Evolutionary conservation across 2,329 filamentous ascomycete species (phyloP).

Genomic region (Nannizziopsis arthrosporioides): DNA sequence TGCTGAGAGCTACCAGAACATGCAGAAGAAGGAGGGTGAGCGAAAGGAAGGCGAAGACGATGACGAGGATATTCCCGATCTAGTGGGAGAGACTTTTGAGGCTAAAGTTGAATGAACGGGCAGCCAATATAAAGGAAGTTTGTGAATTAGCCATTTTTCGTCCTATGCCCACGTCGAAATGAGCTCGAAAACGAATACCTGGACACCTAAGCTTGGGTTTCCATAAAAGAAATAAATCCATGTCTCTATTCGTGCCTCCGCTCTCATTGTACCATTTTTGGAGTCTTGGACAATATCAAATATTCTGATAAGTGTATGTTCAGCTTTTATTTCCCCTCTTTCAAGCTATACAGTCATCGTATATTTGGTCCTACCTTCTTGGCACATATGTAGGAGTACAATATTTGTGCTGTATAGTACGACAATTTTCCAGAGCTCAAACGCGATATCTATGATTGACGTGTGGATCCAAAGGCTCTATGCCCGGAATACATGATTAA

Average conservation of each 20-base stretch:
- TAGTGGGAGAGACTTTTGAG: constrained; percentile 97
- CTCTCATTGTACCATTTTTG: background rate
- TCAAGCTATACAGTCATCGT: background rate
- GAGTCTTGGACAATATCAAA: background rate
- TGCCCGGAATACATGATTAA: too few species aligned
- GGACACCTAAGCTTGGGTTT: background rate
- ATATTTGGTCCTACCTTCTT: background rate
- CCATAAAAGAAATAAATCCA: background rate
- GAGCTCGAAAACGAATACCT: constrained; percentile 1
- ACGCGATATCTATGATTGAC: too few species aligned
- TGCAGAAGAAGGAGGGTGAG: constrained; percentile 84
- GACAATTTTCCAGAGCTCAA: too few species aligned
- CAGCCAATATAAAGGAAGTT: background rate
- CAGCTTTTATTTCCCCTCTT: too few species aligned
- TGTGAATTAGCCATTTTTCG: constrained; percentile 6
- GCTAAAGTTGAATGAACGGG: constrained; percentile 75
- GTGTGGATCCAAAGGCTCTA: too few species aligned
- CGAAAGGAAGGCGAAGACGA: constrained; percentile 63
- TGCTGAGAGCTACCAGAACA: constrained; percentile 97
- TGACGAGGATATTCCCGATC: constrained; percentile 81
- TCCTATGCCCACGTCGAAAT: constrained; percentile 3
- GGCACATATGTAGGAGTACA: background rate
- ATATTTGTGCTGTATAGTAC: too few species aligned
- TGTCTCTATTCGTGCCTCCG: background rate
- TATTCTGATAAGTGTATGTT: background rate